Conservation (phyloP, 495 filamentous ascomycete species). For the Talaromyces wortmannii region DNA sequence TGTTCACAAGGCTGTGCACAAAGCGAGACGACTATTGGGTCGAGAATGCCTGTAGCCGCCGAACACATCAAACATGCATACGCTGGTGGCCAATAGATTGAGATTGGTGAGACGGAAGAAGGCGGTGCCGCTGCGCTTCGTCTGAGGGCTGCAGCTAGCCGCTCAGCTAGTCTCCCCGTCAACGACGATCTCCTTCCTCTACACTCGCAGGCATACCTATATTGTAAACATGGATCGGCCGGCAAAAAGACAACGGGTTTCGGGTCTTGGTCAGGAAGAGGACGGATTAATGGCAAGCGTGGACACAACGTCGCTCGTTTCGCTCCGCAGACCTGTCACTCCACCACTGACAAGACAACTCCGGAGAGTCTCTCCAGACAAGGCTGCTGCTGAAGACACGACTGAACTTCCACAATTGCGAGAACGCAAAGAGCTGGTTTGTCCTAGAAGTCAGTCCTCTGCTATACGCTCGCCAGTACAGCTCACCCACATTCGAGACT, state of each 20-base stretch:
- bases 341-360: neutral
- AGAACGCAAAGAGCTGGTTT: neutral
- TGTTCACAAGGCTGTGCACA: neutral
- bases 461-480: constrained; percentile 59
- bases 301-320: neutral
- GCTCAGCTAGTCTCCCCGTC: too few species aligned
- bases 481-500: constrained; percentile 63
- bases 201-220: neutral
- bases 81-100: neutral
- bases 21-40: neutral
- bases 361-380: too few species aligned
- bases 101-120: too few species aligned
- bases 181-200: too few species aligned
- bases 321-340: neutral
- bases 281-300: neutral
- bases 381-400: too few species aligned
- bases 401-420: too few species aligned
- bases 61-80: neutral
- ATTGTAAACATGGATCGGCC: constrained; percentile 12
- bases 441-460: neutral
- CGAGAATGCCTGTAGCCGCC: neutral
- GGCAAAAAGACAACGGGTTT: constrained; percentile 6
- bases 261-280: neutral
- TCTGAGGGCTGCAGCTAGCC: too few species aligned
- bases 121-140: too few species aligned